Evolutionary conservation across 1,139 yeast species (phyloP), one percentile per base, ranked within the genome.

Genomic region (Yamadazyma dushanensis): DNA sequence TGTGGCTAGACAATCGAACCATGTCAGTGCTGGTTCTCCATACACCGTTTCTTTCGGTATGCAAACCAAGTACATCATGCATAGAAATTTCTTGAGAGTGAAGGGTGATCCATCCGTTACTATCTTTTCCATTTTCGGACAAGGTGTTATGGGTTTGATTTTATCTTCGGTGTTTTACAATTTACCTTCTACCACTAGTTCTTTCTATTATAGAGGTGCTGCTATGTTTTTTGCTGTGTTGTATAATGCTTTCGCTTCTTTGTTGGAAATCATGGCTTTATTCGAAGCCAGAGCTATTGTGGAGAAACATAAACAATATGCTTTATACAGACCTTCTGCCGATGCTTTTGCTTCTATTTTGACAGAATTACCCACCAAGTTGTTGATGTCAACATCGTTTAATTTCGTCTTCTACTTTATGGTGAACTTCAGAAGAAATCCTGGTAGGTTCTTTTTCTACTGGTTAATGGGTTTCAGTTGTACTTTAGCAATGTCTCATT

Each of bases 101-200:
- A 64, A 59, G 44, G 88, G 88, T 47, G 89, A 84, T 56, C 74
- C 81, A 26, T 76, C 85, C 5, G 73, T 84, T 50, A 71, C 87
- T 1, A 20, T 78, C 16, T 73, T 82, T 37, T 71, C 80, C 16
- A 66, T 84, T 15, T 43, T 74, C 40, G 85, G 86, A 44, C 83
- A 85, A 53, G 62, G 76, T n/a, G 60, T 75, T n/a, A 81, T 85
- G 84, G 85, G 86, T 23, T 69, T 87, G 41, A 64, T 87, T 41
- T 61, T 85, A 37, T 76, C 90, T 3, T 85, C 95, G 1, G 78
- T 87, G 53, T 86, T 83, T 56, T 86, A 77, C 66, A 82, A 85
- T 50, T 53, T 82, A 46, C 59, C 55, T 3, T 49, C 56, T 3
- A 56, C 54, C 16, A 61, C 66, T 1, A 58, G 50, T 9, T 73